Base-by-base conservation (phyloP, 495 filamentous ascomycete genomes). In the Endocarpon pusillum region DNA sequence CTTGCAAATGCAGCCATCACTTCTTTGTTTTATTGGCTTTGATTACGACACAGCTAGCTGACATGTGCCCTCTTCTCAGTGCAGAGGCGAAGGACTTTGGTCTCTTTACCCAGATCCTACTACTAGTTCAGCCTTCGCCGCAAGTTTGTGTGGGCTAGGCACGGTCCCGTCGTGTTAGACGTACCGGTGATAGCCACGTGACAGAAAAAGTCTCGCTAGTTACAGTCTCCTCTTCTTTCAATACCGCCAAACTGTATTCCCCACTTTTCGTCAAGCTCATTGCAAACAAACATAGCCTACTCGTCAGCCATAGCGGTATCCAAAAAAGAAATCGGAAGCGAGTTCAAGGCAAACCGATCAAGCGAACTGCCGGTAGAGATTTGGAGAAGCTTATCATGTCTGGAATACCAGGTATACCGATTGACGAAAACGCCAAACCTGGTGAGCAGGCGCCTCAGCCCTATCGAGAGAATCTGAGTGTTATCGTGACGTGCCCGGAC, bases 401-500 rank as follows among this genome's bases (percentile, higher is more conserved):
- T 39, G 37, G 43, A 22, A 42, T n/a, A 42, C 30, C 47, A 52
- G 33, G 44, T 50, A 33, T 52, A 50, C 33, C 45, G 9, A 9
- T 18, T 32, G 9, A 31, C 40, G 39, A 35, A 43, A 30, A 31
- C 43, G 26, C 46, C 46, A 36, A 65, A 56, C 40, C 63, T 69
- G 55, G 54, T 51, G 15, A 41, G 53, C 26, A 42, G 12, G 51
- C 61, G 18, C 43, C 51, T 5, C 40, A 55, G 21, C 52, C 58
- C 28, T 83, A 70, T 67, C 68, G 61, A 43, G 71, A 78, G 49
- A 89, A 96, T 45, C 69, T 96, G 25, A 91, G 82, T 52, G 71
- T 80, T 46, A 71, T 69, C 32, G 51, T 94, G 37, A 72, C 81
- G 23, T 97, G 89, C 53, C 70, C 65, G 1, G 89, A 97, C 47